phyloP scores from a whole-genome alignment of 371 early-diverging fungal genomes.

The Rhizopus stolonifer region DNA sequence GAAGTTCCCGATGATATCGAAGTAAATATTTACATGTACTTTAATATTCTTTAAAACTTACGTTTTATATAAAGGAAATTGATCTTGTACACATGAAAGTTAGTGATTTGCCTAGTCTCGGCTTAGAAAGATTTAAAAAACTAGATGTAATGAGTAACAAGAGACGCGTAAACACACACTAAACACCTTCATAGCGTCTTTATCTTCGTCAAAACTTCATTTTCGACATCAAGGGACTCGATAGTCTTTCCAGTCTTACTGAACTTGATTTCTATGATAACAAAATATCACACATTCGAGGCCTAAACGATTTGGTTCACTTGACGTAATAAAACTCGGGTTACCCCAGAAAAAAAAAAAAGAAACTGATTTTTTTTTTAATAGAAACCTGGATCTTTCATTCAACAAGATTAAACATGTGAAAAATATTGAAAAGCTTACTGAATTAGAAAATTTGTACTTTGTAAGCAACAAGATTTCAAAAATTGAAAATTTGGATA shows the following conservation, averaged over 20 bases:
- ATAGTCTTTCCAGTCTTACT: constrained; percentile 48
- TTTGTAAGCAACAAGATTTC: constrained; percentile 86
- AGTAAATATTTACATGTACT: constrained; percentile 10
- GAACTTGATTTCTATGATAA: constrained; percentile 96
- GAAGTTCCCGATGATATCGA: constrained; percentile 41
- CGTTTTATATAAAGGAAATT: constrained; percentile 58
- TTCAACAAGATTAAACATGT: constrained; percentile 88
- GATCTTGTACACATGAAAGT: constrained; percentile 83
- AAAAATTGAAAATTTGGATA: constrained; percentile 71
- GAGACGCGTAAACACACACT: not conserved
- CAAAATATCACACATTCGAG: constrained; percentile 76
- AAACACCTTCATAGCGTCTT: constrained; percentile 51
- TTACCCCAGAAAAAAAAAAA: not conserved
- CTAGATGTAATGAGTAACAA: constrained; percentile 52
- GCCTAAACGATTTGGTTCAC: constrained; percentile 56
- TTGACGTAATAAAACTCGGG: constrained; percentile 53
- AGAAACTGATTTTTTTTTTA: not conserved
- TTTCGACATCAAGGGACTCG: constrained; percentile 69
- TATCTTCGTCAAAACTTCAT: constrained; percentile 93
- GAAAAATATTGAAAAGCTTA: constrained; percentile 58
- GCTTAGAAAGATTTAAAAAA: constrained; percentile 68
- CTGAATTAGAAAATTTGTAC: constrained; percentile 64
- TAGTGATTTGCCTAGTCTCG: constrained; percentile 55
- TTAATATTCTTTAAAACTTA: not conserved
- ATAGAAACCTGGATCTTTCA: constrained; percentile 86